These are phyloP conservation scores for Globisporangium rhizosaccharum DNA, from an alignment of 352 stramenopile species.

Conservation along the genomic window DNA sequence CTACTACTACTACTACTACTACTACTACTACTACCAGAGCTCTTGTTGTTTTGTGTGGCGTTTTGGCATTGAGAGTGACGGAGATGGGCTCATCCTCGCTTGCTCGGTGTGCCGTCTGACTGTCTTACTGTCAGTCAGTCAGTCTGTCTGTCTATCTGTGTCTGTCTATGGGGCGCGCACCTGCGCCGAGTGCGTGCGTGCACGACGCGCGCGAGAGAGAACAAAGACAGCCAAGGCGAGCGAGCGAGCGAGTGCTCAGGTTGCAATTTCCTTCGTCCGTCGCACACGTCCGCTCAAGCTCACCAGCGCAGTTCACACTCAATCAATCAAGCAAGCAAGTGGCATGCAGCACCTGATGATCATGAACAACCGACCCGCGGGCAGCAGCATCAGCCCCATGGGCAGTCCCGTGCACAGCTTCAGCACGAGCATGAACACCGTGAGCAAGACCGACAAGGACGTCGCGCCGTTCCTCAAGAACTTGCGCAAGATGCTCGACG, in stretches of 20 bases:
- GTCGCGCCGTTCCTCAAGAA: constrained; percentile 66
- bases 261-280: constrained; percentile 6
- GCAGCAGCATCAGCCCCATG: constrained; percentile 1
- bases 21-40: too few relatives aligned
- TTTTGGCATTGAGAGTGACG: too few relatives aligned
- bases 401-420: background rate
- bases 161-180: background rate
- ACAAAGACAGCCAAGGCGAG: background rate
- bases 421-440: background rate
- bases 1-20: too few relatives aligned
- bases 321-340: background rate
- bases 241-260: background rate
- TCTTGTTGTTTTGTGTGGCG: background rate
- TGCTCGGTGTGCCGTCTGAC: background rate
- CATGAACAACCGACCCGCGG: background rate
- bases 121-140: background rate
- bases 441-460: constrained; percentile 23
- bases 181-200: background rate
- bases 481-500: constrained; percentile 55
- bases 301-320: background rate
- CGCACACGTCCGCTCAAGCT: background rate
- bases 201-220: background rate
- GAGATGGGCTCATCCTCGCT: background rate
- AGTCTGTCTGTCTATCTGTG: background rate
- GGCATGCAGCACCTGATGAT: constrained; percentile 9